Base-by-base conservation (phyloP, 2,329 filamentous ascomycete genomes). In the Alternaria longipes region DNA sequence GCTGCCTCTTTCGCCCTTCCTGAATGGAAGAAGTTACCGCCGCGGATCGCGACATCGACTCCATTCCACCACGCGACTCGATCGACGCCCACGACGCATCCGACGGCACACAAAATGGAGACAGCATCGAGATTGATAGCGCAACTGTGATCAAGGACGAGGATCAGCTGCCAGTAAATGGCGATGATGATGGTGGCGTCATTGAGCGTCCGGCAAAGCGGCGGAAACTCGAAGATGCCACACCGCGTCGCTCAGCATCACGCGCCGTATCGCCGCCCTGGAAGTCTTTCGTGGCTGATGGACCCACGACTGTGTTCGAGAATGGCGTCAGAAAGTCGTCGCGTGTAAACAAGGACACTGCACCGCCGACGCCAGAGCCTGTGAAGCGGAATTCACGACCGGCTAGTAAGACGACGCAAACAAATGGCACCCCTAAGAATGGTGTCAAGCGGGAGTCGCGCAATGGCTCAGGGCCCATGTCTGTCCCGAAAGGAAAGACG, bases 221-320 rank as follows among this genome's bases (percentile, higher is more conserved):
- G 75, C 89, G 88, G 64, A 88, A 88, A 75, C 77, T 82, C 36
- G 77, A 78, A 42, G 76, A 80, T 64, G 62, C 72, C 56, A 73
- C 74, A 16, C 70, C 71, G 49, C 69, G 72, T 51, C 76, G 75
- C 54, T 76, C 78, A 5, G 66, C 71, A 12, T 77, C 82, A 63
- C 79, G 83, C 80, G 81, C 83, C 54, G 84, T 86, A 62, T 98
- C 94, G 65, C 95, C 95, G 67, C 95, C 95, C 22, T 99, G 95
- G 95, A 98, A 95, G 82, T 92, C 89, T 73, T 86, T 91, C 64
- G 86, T 86, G 60, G 92, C 91, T 41, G 91, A 97, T 28, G 95
- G 95, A 0, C 95, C 95, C 22, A 95, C 94, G 4, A 91, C 91
- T 0, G 94, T 96, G 76, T 86, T 91, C 46, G 84, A 87, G 75